A percentile compares a stretch with the other conserved stretches of the same genome.
phyloP scores from a whole-genome alignment of 1,284 basidiomycete genomes.

The Fomitopsis palustris region DNA sequence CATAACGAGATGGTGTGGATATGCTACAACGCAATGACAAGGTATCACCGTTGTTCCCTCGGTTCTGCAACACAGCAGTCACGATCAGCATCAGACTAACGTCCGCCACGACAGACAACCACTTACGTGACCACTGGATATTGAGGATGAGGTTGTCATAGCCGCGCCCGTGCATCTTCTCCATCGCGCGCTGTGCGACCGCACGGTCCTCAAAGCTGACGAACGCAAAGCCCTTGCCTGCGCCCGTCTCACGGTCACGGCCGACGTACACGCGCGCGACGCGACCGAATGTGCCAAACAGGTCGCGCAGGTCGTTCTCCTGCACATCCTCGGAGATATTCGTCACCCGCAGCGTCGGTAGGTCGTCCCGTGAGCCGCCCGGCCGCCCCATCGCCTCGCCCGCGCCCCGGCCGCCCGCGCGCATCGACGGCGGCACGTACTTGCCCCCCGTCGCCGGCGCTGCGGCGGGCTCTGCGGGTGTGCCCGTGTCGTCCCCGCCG shows the following conservation, averaged over 20 bases:
- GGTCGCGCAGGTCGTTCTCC: constrained; percentile 90
- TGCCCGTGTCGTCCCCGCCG: constrained; percentile 49
- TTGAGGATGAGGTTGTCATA: constrained; percentile 88
- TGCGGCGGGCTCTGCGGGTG: constrained; percentile 40
- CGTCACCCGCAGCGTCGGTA: constrained; percentile 95
- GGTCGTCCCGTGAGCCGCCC: constrained; percentile 74
- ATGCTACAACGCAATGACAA: neutral
- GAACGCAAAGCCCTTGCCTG: constrained; percentile 95
- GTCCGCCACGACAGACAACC: neutral
- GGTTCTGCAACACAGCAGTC: constrained; percentile 23
- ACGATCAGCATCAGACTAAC: neutral
- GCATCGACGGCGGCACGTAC: constrained; percentile 93
- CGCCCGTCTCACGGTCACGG: constrained; percentile 91
- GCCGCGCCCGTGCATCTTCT: constrained; percentile 91
- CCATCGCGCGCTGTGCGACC: constrained; percentile 84
- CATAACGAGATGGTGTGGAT: neutral
- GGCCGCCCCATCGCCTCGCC: constrained; percentile 81
- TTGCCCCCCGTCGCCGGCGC: constrained; percentile 59
- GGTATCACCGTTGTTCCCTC: constrained; percentile 28
- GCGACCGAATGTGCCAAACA: constrained; percentile 84
- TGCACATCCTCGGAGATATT: constrained; percentile 96
- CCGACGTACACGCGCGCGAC: constrained; percentile 93
- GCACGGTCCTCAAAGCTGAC: constrained; percentile 89
- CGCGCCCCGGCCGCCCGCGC: constrained; percentile 56
- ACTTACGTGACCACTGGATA: constrained; percentile 78